Percentiles rank a stretch among this genome's conserved stretches.
phyloP scores from a whole-genome alignment of 2,329 filamentous ascomycete genomes.

The Diaporthe vexans region DNA sequence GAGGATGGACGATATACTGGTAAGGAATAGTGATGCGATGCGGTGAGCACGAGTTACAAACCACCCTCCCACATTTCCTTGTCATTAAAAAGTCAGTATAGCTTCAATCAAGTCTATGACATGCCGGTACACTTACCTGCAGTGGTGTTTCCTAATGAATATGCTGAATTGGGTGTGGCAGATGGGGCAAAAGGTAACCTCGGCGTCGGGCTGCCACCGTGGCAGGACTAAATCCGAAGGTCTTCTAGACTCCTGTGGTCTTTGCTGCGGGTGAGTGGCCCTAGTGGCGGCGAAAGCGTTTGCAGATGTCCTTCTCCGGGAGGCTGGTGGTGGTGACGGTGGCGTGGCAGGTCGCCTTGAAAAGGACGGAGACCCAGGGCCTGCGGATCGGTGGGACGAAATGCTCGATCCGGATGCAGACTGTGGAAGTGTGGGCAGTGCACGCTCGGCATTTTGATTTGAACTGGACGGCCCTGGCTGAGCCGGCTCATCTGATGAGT shows the following conservation, averaged over 20 bases:
- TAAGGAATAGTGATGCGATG: conserved; percentile 95
- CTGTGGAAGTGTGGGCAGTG: conserved; percentile 34
- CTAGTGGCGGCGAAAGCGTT: conserved; percentile 26
- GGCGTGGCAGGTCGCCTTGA: conserved; percentile 39
- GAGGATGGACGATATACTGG: conserved; percentile 90
- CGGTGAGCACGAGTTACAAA: conserved; percentile 90
- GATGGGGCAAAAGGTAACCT: conserved; percentile 87
- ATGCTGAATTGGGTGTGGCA: conserved; percentile 85
- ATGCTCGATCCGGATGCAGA: conserved; percentile 14
- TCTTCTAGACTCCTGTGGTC: conserved; percentile 33
- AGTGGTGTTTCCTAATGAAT: conserved; percentile 92
- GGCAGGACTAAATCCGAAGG: conserved; percentile 71
- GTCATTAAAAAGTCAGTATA: conserved; percentile 16
- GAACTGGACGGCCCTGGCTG: conserved; percentile 24
- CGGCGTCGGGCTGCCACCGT: conserved; percentile 89
- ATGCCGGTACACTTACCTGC: conserved; percentile 69
- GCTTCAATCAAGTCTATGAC: conserved; percentile 14
- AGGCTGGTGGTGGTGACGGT: conserved; percentile 40
- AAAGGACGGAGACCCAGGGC: conserved; percentile 28
- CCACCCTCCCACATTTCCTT: conserved; percentile 92
- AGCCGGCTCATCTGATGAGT: conserved; percentile 16
- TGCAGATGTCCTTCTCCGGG: conserved; percentile 39
- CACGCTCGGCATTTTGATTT: conserved; percentile 36
- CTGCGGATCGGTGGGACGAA: conserved; percentile 13
- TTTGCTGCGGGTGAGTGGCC: conserved; percentile 22